Evolutionary conservation across 208 protist genomes (phyloP).

Genomic region (Blechomonas ayalai): DNA sequence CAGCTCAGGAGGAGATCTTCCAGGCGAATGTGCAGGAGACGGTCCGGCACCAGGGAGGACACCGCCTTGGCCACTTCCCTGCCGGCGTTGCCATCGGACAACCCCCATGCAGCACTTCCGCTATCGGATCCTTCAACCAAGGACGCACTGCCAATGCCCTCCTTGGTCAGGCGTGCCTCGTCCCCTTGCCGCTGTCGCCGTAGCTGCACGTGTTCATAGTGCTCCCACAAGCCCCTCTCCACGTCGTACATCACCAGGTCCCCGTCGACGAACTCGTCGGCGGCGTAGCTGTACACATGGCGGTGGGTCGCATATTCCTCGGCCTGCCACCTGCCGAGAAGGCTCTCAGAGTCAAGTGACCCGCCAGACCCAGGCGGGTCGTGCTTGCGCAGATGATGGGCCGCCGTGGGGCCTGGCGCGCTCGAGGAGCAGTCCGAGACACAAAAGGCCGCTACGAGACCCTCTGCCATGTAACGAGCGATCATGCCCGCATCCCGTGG

Average conservation of each 20-base stretch:
- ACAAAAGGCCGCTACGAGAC: constrained; percentile 29
- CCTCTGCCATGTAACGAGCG: constrained; percentile 11
- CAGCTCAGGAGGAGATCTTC: constrained; percentile 45
- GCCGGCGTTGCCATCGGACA: too few species aligned
- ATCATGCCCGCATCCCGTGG: background rate
- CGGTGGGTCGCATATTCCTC: constrained; percentile 11
- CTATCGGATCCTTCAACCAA: too few species aligned
- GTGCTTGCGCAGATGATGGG: constrained; percentile 25
- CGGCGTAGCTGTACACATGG: constrained; percentile 32
- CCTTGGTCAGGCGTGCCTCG: background rate
- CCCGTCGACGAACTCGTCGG: constrained; percentile 40
- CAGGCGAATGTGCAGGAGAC: constrained; percentile 24
- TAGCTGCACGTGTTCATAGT: constrained; percentile 40
- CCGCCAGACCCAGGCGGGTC: constrained; percentile 1
- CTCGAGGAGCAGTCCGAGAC: constrained; percentile 16
- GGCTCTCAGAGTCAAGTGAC: background rate
- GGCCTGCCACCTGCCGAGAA: constrained; percentile 13
- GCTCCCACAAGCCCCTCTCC: constrained; percentile 22
- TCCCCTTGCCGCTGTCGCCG: constrained; percentile 5
- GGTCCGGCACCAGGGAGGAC: constrained; percentile 17
- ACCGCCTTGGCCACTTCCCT: too few species aligned
- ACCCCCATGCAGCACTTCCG: too few species aligned
- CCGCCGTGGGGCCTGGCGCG: constrained; percentile 20
- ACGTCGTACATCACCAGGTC: constrained; percentile 49
- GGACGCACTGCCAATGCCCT: too few species aligned